Evolutionary conservation across 352 stramenopile species (phyloP).

Genomic region (Globisporangium iwayamae): DNA sequence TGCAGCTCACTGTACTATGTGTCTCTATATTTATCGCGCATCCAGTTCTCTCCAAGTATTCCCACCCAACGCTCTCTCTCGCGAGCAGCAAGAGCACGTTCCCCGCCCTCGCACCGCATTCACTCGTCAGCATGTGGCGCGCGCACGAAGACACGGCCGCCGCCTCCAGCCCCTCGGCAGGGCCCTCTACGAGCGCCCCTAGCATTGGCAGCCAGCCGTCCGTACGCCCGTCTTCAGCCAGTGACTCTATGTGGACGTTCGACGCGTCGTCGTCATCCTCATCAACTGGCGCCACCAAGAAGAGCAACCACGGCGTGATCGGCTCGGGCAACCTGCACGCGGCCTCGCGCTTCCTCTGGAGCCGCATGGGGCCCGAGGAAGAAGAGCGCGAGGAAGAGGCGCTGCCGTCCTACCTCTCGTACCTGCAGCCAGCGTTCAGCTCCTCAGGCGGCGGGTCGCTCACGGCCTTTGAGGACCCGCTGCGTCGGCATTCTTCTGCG

Average conservation of each 20-base stretch:
- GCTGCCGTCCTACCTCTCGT: conserved; percentile 67
- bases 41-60: conserved; percentile 3
- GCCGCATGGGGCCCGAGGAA: conserved; percentile 55
- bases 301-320: conserved; percentile 32
- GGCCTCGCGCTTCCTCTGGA: conserved; percentile 46
- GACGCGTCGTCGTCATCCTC: neutral
- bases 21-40: neutral
- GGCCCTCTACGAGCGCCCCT: neutral
- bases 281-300: neutral
- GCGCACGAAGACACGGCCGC: conserved; percentile 3
- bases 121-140: conserved; percentile 16
- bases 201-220: neutral
- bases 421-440: conserved; percentile 51
- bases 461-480: conserved; percentile 7
- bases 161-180: neutral
- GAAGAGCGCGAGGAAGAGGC: conserved; percentile 73
- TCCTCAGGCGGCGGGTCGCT: conserved; percentile 7
- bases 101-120: neutral
- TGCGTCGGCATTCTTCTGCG: conserved; percentile 5
- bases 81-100: neutral
- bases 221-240: neutral
- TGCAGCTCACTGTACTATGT: neutral
- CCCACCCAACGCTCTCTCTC: conserved; percentile 1
- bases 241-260: conserved; percentile 13
- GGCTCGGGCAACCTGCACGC: conserved; percentile 28